These are phyloP conservation scores for Climacium dendroides DNA, from an alignment of 225 moss, liverwort and hornwort genomes.

Conservation along the genomic window DNA sequence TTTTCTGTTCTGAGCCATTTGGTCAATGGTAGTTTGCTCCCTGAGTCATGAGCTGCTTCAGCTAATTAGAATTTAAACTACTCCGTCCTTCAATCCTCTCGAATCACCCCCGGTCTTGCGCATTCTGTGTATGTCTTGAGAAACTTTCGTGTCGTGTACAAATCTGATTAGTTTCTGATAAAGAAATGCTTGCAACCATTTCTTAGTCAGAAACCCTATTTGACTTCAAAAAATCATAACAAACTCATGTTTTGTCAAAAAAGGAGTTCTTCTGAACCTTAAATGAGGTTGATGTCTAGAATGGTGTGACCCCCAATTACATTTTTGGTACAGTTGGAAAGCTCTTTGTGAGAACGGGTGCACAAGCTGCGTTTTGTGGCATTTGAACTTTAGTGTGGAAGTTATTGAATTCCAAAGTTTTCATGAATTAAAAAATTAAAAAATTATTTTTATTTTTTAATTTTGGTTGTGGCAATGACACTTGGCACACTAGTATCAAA, in stretches of 20 bases:
- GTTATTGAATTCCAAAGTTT: too few species aligned
- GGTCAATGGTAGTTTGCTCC: neutral
- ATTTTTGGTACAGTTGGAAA: too few species aligned
- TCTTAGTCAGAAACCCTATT: neutral
- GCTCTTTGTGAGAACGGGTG: accelerated
- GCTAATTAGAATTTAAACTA: neutral
- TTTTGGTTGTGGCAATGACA: too few species aligned
- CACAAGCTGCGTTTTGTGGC: too few species aligned
- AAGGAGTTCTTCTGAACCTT: too few species aligned
- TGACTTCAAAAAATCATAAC: too few species aligned
- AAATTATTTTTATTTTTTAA: too few species aligned
- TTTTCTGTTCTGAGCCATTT: neutral
- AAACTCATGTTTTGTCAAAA: neutral
- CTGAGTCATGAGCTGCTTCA: neutral
- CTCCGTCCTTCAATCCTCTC: neutral
- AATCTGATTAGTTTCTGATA: neutral
- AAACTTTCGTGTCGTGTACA: neutral
- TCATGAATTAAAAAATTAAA: too few species aligned
- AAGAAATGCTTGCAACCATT: neutral
- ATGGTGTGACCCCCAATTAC: too few species aligned
- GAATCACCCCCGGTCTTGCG: neutral
- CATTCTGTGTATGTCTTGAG: neutral
- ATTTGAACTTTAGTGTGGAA: too few species aligned
- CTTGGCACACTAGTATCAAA: neutral
- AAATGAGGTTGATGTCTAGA: accelerated